A percentile compares a stretch with the other conserved stretches of the same genome.
phyloP scores from a whole-genome alignment of 2,329 filamentous ascomycete genomes.

The Onygenales sp. region DNA sequence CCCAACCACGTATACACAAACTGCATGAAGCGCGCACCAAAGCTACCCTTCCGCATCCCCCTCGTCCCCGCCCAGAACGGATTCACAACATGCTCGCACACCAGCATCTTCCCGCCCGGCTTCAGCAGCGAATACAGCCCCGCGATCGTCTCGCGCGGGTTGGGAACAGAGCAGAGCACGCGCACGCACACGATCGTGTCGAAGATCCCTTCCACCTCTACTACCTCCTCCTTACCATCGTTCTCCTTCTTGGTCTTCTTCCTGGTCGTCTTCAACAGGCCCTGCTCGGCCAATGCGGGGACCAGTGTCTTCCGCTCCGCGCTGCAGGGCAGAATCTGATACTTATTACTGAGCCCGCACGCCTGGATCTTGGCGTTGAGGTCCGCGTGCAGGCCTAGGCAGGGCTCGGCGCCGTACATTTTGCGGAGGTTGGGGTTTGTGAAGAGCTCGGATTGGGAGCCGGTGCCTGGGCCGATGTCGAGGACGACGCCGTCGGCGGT shows the following conservation, averaged over 20 bases:
- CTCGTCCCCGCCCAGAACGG: conserved; percentile 32
- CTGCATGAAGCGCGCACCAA: conserved; percentile 38
- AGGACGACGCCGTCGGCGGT: conserved; percentile 35
- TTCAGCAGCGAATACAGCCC: conserved; percentile 43
- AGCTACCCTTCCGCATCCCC: conserved; percentile 29
- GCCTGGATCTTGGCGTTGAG: conserved; percentile 32
- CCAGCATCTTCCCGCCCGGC: conserved; percentile 45
- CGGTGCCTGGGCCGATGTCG: conserved; percentile 44
- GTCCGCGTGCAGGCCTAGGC: conserved; percentile 35
- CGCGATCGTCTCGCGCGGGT: conserved; percentile 34
- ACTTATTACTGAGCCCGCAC: conserved; percentile 37
- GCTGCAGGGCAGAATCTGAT: conserved; percentile 40
- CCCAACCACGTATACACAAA: conserved; percentile 35
- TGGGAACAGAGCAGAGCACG: conserved; percentile 46
- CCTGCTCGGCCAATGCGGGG: conserved; percentile 34
- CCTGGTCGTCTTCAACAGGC: conserved; percentile 21
- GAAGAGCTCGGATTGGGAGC: conserved; percentile 41
- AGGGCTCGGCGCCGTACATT: conserved; percentile 49
- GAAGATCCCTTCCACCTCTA: conserved; percentile 32
- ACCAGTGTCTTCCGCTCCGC: conserved; percentile 39
- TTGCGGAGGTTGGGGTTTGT: conserved; percentile 31
- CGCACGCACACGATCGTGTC: conserved; percentile 47
- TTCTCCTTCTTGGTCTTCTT: not conserved
- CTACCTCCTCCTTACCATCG: conserved; percentile 5
- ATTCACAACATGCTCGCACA: conserved; percentile 48